Base-by-base conservation (phyloP, 2,329 filamentous ascomycete species). In the Sarocladium brachiariae region DNA sequence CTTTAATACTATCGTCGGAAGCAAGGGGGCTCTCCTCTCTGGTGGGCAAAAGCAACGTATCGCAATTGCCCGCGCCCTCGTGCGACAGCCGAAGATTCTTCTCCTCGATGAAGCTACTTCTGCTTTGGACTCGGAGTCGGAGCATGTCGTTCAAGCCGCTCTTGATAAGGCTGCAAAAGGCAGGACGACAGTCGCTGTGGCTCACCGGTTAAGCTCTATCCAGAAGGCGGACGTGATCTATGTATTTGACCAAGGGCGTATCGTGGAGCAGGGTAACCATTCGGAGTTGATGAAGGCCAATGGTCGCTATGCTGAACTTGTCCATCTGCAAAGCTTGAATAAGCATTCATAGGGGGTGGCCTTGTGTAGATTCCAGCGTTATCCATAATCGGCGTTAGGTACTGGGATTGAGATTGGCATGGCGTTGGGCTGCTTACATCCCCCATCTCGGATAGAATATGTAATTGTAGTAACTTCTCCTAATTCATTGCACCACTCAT, bases 31-130 rank as follows among this genome's bases (percentile, higher is more conserved):
- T 14, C 80, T 96, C 63, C 72, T 96, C 14, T 91, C 86, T 2
- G 92, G 93, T 51, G 93, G 92, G 0, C 93, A 97, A 68, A 96
- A 96, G 64, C 92, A 97, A 68, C 87, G 93, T 53, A 84, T 97
- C 31, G 92, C 90, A 47, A 96, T 97, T 63, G 92, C 93, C 3
- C 83, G 92, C 4, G 93, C 92, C 0, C 74, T 97, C 11, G 83
- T 97, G 37, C 85, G 92, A n/a, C 82, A 96, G 60, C 92, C 93
- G 7, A 91, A 89, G 67, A 83, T 97, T 53, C 71, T 97, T 3
- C 77, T 53, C 3, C 49, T 53, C 18, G 52, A 53, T 31, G 52
- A 53, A 30, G 50, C 50, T 25, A 53, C 52, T 6, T 41, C 30
- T 9, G 52, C 52, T 13, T 41, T 53, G 25, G 52, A 53, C 64